phyloP scores from a whole-genome alignment of 2,329 filamentous ascomycete genomes.

The Plectosphaerella cucumerina region DNA sequence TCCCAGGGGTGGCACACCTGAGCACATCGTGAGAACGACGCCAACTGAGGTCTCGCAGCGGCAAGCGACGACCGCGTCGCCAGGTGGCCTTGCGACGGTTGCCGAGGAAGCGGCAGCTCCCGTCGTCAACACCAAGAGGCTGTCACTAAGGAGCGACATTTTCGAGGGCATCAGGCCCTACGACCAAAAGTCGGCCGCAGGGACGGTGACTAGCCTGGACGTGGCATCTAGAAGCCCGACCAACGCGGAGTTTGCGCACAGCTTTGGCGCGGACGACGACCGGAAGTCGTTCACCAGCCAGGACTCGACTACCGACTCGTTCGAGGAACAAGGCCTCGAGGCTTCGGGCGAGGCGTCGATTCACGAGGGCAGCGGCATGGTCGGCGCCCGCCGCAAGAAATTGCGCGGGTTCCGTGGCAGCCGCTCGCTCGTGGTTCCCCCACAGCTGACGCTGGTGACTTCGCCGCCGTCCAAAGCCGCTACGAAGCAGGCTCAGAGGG shows the following conservation, averaged over 20 bases:
- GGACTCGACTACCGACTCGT: background rate
- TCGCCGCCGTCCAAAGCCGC: slow-evolving; percentile 32
- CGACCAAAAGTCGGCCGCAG: slow-evolving; percentile 10
- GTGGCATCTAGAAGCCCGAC: background rate
- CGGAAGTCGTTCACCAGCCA: background rate
- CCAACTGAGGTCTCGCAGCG: too few relatives aligned
- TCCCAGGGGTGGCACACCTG: too few relatives aligned
- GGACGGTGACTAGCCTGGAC: background rate
- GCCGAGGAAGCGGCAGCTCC: too few relatives aligned
- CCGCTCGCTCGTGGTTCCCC: slow-evolving; percentile 22
- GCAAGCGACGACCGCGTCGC: too few relatives aligned
- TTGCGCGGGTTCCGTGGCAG: slow-evolving; percentile 21
- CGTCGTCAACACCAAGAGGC: background rate
- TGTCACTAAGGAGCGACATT: slow-evolving; percentile 3
- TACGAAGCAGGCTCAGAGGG: slow-evolving; percentile 7
- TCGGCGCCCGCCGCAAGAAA: slow-evolving; percentile 25
- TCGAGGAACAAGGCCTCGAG: background rate
- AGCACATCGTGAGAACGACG: too few relatives aligned
- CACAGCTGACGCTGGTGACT: slow-evolving; percentile 26
- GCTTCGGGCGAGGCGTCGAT: slow-evolving; percentile 13
- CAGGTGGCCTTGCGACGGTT: too few relatives aligned
- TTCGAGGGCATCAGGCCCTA: slow-evolving; percentile 12
- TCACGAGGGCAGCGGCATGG: slow-evolving; percentile 24
- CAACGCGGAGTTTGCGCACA: too few relatives aligned
- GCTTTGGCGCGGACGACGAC: background rate